Evolutionary conservation across 495 filamentous ascomycete genomes (phyloP).

Genomic region (Stereocaulon alpinum): DNA sequence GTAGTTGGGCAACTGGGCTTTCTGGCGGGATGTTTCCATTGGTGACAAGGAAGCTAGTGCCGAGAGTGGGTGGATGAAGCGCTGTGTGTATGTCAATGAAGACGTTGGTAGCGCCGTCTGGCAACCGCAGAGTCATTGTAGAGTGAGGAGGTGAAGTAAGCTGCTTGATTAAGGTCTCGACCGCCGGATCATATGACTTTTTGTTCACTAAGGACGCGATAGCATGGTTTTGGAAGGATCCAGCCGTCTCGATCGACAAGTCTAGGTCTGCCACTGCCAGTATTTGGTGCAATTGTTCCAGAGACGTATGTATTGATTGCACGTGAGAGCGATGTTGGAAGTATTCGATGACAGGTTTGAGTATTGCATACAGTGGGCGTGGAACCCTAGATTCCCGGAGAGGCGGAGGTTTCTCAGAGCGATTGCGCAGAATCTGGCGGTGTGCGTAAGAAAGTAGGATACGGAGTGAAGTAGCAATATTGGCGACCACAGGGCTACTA

Average conservation of each 20-base stretch:
- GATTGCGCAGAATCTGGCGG: constrained; percentile 50
- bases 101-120: constrained; percentile 31
- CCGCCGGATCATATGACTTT: constrained; percentile 13
- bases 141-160: constrained; percentile 38
- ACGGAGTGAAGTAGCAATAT: constrained; percentile 47
- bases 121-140: constrained; percentile 31
- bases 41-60: constrained; percentile 39
- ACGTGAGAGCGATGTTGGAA: constrained; percentile 47
- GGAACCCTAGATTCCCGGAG: constrained; percentile 41
- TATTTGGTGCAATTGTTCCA: constrained; percentile 30
- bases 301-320: constrained; percentile 29
- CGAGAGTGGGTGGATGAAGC: constrained; percentile 32
- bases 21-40: neutral
- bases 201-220: constrained; percentile 11
- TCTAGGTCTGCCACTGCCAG: constrained; percentile 35
- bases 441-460: constrained; percentile 66
- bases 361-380: constrained; percentile 45
- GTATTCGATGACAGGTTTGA: constrained; percentile 55
- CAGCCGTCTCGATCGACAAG: constrained; percentile 26
- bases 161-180: constrained; percentile 33
- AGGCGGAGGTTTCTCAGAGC: constrained; percentile 51
- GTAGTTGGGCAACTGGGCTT: neutral
- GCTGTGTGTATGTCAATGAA: constrained; percentile 37
- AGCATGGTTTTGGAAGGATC: neutral
- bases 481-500: constrained; percentile 23